A percentile compares a stretch with the other conserved stretches of the same genome.
phyloP scores from a whole-genome alignment of 768 basidiomycete species.

The Agrocybe chaxingu region DNA sequence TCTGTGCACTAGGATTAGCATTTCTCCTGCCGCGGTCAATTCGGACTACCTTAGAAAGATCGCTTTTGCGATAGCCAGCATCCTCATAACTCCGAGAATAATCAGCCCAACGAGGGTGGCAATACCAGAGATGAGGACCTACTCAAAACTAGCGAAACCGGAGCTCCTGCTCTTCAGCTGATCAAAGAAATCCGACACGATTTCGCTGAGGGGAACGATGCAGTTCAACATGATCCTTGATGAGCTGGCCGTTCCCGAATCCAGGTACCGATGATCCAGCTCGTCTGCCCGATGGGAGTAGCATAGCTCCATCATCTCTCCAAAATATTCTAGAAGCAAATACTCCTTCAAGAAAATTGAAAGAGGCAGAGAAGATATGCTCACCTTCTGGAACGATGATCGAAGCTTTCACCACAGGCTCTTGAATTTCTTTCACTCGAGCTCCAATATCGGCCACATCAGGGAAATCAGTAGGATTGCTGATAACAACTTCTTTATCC shows the following conservation, averaged over 20 bases:
- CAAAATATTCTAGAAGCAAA: constrained; percentile 70
- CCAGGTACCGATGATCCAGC: constrained; percentile 82
- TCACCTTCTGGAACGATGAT: constrained; percentile 93
- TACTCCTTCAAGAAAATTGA: background rate
- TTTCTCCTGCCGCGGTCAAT: background rate
- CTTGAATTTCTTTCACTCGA: constrained; percentile 75
- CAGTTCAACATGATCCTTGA: constrained; percentile 81
- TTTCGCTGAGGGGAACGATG: constrained; percentile 83
- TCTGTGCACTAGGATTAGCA: constrained; percentile 40
- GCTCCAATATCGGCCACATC: constrained; percentile 63
- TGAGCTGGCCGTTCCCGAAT: constrained; percentile 46
- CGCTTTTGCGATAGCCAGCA: constrained; percentile 79
- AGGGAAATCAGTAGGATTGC: constrained; percentile 96
- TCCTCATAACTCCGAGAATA: constrained; percentile 77
- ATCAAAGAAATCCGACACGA: constrained; percentile 95
- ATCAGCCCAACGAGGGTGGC: background rate
- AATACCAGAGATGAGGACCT: constrained; percentile 24
- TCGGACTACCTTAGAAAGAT: constrained; percentile 73
- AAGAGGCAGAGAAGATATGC: constrained; percentile 4
- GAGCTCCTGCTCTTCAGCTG: constrained; percentile 90
- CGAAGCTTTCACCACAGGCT: constrained; percentile 90
- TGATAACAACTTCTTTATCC: constrained; percentile 62
- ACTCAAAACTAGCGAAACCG: constrained; percentile 93
- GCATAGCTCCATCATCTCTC: constrained; percentile 95
- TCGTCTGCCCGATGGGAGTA: constrained; percentile 81